phyloP scores from a whole-genome alignment of 163 green algal genomes.

The Coccomyxa subellipsoidea region DNA sequence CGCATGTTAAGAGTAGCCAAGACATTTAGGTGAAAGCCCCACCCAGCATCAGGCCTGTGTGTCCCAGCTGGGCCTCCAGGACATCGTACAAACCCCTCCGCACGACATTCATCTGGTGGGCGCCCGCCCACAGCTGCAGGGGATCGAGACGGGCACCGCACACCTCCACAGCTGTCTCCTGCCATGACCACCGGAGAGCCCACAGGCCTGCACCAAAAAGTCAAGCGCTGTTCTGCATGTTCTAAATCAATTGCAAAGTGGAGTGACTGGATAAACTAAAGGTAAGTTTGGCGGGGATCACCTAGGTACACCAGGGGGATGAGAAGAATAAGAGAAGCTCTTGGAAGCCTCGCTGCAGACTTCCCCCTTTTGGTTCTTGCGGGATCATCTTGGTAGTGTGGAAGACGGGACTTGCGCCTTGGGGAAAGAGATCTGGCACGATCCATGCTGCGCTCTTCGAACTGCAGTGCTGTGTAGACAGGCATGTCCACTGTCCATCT shows the following conservation, averaged over 20 bases:
- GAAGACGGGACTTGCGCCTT: not conserved
- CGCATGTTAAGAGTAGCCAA: not conserved
- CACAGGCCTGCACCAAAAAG: not conserved
- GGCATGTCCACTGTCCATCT: not conserved
- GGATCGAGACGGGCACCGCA: not conserved
- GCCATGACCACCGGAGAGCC: not conserved
- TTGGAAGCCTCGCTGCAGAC: not conserved
- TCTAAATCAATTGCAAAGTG: no score
- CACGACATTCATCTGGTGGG: not conserved
- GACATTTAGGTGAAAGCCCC: not conserved
- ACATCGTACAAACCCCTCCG: conserved; percentile 28
- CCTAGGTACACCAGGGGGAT: not conserved
- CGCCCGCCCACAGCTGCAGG: not conserved
- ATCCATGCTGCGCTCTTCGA: not conserved
- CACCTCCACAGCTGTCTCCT: not conserved
- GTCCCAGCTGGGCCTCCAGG: conserved; percentile 17
- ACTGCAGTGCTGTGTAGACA: not conserved
- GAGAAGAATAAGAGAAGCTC: not conserved
- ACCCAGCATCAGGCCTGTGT: conserved; percentile 15
- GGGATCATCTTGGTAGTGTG: not conserved
- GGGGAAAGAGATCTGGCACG: not conserved
- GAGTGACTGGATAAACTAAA: no score
- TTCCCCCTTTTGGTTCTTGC: not conserved
- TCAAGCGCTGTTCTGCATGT: no score
- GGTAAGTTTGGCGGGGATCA: no score